A percentile compares a stretch with the other conserved stretches of the same genome.
These are phyloP conservation scores for Closterium sp. DNA, from an alignment of 139 green algal genomes.

Conservation along the genomic window DNA sequence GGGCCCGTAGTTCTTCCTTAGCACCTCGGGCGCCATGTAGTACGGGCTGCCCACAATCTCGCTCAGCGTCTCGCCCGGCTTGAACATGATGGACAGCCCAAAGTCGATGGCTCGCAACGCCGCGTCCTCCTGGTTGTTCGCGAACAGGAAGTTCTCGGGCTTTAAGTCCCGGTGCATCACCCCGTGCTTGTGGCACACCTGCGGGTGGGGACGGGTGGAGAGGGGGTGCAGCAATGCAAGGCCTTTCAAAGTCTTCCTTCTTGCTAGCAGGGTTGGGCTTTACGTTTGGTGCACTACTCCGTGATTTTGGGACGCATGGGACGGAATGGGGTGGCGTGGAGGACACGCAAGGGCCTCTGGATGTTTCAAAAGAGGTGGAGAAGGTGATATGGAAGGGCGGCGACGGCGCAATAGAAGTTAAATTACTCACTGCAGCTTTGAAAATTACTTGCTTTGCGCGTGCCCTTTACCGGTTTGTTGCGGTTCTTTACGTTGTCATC, in stretches of 20 bases:
- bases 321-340: neutral
- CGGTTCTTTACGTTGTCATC: neutral
- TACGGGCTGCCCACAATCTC: conserved; percentile 85
- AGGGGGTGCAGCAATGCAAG: too few species aligned
- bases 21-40: conserved; percentile 90
- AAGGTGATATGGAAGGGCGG: too few species aligned
- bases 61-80: conserved; percentile 71
- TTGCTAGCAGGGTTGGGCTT: conserved; percentile 68
- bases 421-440: too few species aligned
- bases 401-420: too few species aligned
- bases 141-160: conserved; percentile 97
- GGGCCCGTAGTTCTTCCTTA: conserved; percentile 71
- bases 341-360: neutral
- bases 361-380: neutral
- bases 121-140: conserved; percentile 63
- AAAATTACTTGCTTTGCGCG: neutral
- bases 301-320: conserved; percentile 83
- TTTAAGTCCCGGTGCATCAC: conserved; percentile 88
- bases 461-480: neutral
- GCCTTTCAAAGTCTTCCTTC: too few species aligned
- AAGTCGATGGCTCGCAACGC: conserved; percentile 81
- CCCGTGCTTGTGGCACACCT: conserved; percentile 86
- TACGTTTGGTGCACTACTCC: conserved; percentile 87
- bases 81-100: conserved; percentile 41
- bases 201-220: neutral